Conservation (phyloP, 495 filamentous ascomycete genomes). For the Aspergillus bertholletiae region DNA sequence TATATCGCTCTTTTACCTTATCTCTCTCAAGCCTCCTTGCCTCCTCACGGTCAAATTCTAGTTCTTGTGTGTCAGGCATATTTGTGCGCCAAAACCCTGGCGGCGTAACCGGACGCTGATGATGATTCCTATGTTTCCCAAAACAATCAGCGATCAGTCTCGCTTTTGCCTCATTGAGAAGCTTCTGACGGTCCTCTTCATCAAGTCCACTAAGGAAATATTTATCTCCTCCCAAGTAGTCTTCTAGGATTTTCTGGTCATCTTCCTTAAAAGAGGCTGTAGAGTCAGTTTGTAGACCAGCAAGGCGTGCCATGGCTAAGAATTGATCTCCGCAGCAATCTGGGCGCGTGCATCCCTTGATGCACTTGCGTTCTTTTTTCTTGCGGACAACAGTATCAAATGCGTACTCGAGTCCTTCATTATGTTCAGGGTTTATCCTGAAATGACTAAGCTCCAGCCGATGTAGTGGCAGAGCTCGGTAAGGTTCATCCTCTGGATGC, state of each 20-base stretch:
- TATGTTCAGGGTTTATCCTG: constrained; percentile 74
- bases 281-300: constrained; percentile 19
- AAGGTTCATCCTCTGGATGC: constrained; percentile 34
- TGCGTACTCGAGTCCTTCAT: constrained; percentile 70
- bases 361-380: constrained; percentile 66
- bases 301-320: constrained; percentile 55
- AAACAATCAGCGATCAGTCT: constrained; percentile 63
- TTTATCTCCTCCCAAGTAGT: constrained; percentile 61
- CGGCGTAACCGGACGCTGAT: constrained; percentile 64
- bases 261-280: constrained; percentile 28
- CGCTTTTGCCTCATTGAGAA: constrained; percentile 66
- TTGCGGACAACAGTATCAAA: constrained; percentile 73
- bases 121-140: constrained; percentile 75
- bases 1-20: constrained; percentile 68
- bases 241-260: constrained; percentile 57
- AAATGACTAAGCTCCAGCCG: constrained; percentile 65
- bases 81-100: constrained; percentile 89
- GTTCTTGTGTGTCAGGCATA: constrained; percentile 82
- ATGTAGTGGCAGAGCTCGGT: constrained; percentile 50
- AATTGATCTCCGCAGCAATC: constrained; percentile 76
- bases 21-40: constrained; percentile 55
- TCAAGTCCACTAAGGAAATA: constrained; percentile 40
- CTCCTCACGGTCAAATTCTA: constrained; percentile 56
- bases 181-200: constrained; percentile 45
- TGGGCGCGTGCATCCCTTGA: constrained; percentile 73